Evolutionary conservation across 192 early-diverging fungal species (phyloP), one percentile per base, ranked within the genome.

Genomic region (Mortierella antarctica): DNA sequence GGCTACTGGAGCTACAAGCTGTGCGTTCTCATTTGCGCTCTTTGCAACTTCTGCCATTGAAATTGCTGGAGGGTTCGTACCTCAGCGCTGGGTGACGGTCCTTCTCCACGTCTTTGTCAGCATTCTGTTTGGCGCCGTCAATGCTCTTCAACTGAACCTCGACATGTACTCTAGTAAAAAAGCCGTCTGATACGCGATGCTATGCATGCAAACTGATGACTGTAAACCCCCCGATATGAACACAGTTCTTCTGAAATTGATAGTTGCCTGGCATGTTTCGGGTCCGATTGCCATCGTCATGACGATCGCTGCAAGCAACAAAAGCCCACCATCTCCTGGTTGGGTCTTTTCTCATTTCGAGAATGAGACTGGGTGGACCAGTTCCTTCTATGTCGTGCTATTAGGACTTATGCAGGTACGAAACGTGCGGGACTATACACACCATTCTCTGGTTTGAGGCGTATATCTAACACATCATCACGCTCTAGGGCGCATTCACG

Each of bases 291-390:
- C 66, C 11, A 41, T 78, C 15, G 15, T 78, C 9, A 20, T 78
- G 42, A 78, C 75, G 1, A 45, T 78, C 0, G 45, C 57, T 7
- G 21, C 62, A 1, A 60, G 68, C 0, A 50, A 45, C 45, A 65
- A 46, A 18, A 17, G 55, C 1, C 74, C 74, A 17, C 74, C 82
- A 20, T 70, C 82, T 1, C 41, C 64, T 0, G 13, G 51, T 6
- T 83, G 74, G 74, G 74, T 78, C 14, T 70, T 83, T 51, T 74
- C 74, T 15, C 74, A 78, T 44, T 83, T 78, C 63, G 82, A 83
- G 48, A 83, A 83, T 39, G 61, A 83, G 31, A 78, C 82, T 48
- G 82, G 82, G 17, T 83, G 74, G 67, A 57, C 57, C 10, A 73
- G 61, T 12, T 57, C 71, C 11, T 57, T 68, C 13, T 78, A 78